Evolutionary conservation across 768 basidiomycete species (phyloP), one percentile per base, ranked within the genome.

Genomic region (Leccinum sublutescens): DNA sequence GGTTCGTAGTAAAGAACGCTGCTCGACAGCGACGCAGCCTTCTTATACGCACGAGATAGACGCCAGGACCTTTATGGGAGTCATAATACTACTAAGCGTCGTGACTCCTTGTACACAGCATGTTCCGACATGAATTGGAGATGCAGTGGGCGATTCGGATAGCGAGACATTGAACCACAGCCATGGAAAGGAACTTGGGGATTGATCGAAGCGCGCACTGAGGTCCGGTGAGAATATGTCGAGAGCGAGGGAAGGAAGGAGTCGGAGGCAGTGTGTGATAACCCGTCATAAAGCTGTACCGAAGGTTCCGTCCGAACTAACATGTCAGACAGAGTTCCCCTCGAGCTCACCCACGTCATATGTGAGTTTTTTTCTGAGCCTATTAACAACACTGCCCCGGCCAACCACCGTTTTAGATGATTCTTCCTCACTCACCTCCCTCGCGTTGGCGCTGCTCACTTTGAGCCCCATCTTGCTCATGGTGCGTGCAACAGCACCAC

Each of bases 391-490:
- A 2, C 38, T 23, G 45, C 34, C 49, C 64, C 58, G 57, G 57
- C 50, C 47, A 1, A 31, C 36, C 31, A 29, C 43, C n/a, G n/a
- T 43, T 65, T 6, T 59, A 89, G 88, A 89, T 64, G 81, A 89
- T 70, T 81, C 84, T 52, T 77, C 78, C 31, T 89, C 88, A 5
- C 62, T 78, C 8, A 70, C 83, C 51, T 87, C 87, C 0, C 67
- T 87, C 25, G 76, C 70, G 7, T 71, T 89, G 54, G 88, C 88
- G 27, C 71, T 89, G 48, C 71, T 89, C 55, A 88, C 88, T 0
- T 74, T 89, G 27, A 87, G 80, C 59, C 88, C 88, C 10, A 87
- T 89, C 57, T 77, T 89, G 19, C 79, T 89, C 57, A 89, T 89
- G 87, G 88, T 88, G 68, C 50, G 74, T 64, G 17, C 15, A 25